phyloP scores from a whole-genome alignment of 2,329 filamentous ascomycete species.

The Rhinocladiella similis region DNA sequence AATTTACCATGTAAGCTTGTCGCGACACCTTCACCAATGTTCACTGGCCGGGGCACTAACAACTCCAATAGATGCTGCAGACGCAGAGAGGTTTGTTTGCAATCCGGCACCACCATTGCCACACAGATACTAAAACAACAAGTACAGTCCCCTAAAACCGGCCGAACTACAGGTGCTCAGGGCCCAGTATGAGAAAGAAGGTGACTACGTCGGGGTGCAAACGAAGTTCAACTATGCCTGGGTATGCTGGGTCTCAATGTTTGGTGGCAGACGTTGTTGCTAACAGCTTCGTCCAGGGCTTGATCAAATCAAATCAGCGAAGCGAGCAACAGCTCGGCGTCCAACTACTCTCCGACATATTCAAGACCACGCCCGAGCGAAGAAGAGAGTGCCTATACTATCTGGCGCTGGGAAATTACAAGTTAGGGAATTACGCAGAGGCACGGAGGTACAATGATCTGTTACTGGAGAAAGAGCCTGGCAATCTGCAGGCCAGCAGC shows the following conservation, averaged over 20 bases:
- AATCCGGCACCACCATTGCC: background rate
- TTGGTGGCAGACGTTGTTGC: background rate
- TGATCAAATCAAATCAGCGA: constrained; percentile 87
- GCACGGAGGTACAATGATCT: constrained; percentile 93
- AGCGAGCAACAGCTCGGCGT: constrained; percentile 92
- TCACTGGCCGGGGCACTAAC: constrained; percentile 5
- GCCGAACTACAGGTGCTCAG: constrained; percentile 91
- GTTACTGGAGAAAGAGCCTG: constrained; percentile 84
- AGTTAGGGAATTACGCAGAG: constrained; percentile 95
- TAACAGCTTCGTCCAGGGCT: constrained; percentile 59
- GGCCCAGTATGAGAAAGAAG: constrained; percentile 95
- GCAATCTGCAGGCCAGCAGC: constrained; percentile 86
- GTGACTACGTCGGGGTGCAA: constrained; percentile 92
- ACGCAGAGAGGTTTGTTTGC: constrained; percentile 79
- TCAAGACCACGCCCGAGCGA: constrained; percentile 87
- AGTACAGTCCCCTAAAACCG: constrained; percentile 75
- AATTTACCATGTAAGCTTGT: constrained; percentile 51
- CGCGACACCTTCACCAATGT: too few species aligned
- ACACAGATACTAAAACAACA: background rate
- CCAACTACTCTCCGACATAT: constrained; percentile 91
- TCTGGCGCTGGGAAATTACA: constrained; percentile 94
- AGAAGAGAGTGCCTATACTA: constrained; percentile 98
- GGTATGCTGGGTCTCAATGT: constrained; percentile 56
- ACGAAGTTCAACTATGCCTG: constrained; percentile 99
- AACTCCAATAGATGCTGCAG: constrained; percentile 75